Percentiles rank a stretch among this genome's conserved stretches.
These are phyloP conservation scores for Boletellus ananas DNA, from an alignment of 768 basidiomycete genomes.

Conservation along the genomic window DNA sequence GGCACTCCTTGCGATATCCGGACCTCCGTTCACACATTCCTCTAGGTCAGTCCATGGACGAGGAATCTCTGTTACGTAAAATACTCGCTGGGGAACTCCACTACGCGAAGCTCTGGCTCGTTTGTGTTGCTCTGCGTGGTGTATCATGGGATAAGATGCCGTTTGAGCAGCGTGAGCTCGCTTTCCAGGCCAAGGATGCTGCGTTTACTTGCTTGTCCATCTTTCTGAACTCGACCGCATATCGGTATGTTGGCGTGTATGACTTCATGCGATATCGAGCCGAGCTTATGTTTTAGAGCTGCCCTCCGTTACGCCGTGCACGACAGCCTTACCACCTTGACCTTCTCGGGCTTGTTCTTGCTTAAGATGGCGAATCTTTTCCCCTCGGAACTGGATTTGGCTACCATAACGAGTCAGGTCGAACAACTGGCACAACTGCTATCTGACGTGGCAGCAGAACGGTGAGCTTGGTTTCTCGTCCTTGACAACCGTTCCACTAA, in stretches of 20 bases:
- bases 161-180: constrained; percentile 90
- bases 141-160: constrained; percentile 96
- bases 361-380: constrained; percentile 95
- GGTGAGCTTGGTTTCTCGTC: constrained; percentile 39
- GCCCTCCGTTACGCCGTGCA: constrained; percentile 92
- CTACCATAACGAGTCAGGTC: constrained; percentile 74
- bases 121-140: constrained; percentile 88
- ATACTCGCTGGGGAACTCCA: constrained; percentile 85
- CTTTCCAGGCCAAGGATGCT: constrained; percentile 93
- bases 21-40: constrained; percentile 5
- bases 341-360: constrained; percentile 87
- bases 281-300: constrained; percentile 44
- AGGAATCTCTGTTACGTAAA: constrained; percentile 80
- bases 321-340: constrained; percentile 86
- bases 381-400: constrained; percentile 77
- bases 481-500: constrained; percentile 9
- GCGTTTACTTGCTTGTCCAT: constrained; percentile 82
- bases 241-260: constrained; percentile 50
- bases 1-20: constrained; percentile 8
- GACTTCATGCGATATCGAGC: not conserved
- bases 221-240: constrained; percentile 76
- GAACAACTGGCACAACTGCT: constrained; percentile 88
- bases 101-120: constrained; percentile 93
- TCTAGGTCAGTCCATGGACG: constrained; percentile 74
- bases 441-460: constrained; percentile 90